Evolutionary conservation across 306 rosid genomes (phyloP).

Genomic region (Corylus avellana): DNA sequence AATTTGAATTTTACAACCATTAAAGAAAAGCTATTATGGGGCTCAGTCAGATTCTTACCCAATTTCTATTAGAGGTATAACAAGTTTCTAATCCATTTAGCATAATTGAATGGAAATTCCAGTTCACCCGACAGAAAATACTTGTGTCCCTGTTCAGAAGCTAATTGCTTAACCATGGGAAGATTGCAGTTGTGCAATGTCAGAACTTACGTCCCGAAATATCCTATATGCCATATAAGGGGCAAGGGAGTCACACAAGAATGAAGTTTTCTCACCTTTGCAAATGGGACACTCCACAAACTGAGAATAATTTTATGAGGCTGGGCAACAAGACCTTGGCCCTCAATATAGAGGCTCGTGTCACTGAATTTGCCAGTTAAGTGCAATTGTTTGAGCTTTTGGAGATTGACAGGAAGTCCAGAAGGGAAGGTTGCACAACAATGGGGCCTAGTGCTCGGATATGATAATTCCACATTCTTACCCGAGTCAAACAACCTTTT

Average conservation of each 20-base stretch:
- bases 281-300: slow-evolving; percentile 87
- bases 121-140: background rate
- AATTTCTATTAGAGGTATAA: background rate
- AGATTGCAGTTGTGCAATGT: background rate
- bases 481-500: slow-evolving; percentile 47
- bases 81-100: background rate
- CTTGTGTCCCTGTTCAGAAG: background rate
- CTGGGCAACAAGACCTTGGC: slow-evolving; percentile 59
- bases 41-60: background rate
- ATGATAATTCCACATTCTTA: slow-evolving; percentile 62
- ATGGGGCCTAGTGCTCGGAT: slow-evolving; percentile 58
- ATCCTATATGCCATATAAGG: background rate
- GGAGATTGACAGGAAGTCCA: slow-evolving; percentile 56
- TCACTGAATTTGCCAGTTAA: slow-evolving; percentile 70
- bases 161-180: background rate
- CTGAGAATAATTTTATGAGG: slow-evolving; percentile 84
- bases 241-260: slow-evolving; percentile 8
- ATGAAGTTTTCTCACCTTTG: slow-evolving; percentile 60
- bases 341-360: slow-evolving; percentile 59
- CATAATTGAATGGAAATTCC: background rate
- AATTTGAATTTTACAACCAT: background rate
- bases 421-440: slow-evolving; percentile 61
- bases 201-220: slow-evolving; percentile 3
- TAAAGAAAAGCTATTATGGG: background rate
- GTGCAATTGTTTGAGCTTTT: slow-evolving; percentile 58